These are phyloP conservation scores for Mortierella sp. DNA, from an alignment of 371 early-diverging fungal species.

Conservation along the genomic window DNA sequence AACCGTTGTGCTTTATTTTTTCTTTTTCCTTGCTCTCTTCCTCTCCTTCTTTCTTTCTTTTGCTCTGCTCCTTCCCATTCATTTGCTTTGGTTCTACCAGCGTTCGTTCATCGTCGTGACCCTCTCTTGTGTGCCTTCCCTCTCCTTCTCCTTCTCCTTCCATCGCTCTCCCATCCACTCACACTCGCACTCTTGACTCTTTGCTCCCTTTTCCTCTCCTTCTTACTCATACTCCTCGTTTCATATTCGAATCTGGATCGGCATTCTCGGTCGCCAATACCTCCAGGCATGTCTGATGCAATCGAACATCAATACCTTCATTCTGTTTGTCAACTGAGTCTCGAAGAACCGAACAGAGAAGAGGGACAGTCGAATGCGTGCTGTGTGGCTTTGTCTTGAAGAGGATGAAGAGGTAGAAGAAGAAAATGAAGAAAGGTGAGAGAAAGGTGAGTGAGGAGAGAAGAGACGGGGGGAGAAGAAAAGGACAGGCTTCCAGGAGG, in stretches of 20 bases:
- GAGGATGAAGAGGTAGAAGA: too few species aligned
- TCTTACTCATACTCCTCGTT: too few species aligned
- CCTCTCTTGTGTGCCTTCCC: background rate
- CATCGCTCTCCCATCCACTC: background rate
- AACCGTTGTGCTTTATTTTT: background rate
- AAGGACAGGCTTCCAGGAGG: too few species aligned
- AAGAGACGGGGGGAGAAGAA: too few species aligned
- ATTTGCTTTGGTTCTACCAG: too few species aligned
- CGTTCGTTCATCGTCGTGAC: background rate
- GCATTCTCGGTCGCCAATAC: background rate
- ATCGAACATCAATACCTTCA: slow-evolving; percentile 7
- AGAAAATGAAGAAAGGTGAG: too few species aligned
- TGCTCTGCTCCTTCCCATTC: background rate
- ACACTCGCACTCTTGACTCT: background rate
- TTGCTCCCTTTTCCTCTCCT: background rate
- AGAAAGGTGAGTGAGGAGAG: too few species aligned
- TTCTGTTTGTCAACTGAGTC: background rate
- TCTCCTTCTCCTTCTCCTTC: background rate
- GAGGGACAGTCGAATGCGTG: too few species aligned
- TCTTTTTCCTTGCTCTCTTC: background rate
- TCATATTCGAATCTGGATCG: background rate
- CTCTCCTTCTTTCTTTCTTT: background rate
- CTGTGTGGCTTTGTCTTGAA: too few species aligned
- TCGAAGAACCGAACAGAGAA: too few species aligned
- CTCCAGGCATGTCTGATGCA: background rate